Base-by-base conservation (phyloP, 202 grass and related monocot genomes). In the Zizania palustris region DNA sequence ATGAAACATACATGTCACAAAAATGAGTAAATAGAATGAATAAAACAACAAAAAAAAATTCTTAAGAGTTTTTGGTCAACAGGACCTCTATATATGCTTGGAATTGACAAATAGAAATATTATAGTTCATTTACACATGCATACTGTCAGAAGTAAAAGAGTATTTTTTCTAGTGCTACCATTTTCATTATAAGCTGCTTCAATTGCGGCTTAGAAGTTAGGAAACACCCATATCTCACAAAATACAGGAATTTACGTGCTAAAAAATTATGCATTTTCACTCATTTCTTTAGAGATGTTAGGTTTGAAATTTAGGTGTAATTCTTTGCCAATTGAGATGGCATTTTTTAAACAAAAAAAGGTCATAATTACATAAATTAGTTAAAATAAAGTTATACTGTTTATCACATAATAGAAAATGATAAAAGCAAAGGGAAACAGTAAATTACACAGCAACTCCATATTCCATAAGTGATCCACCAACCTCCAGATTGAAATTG, bases 401-500 rank as follows among this genome's bases (percentile, higher is more conserved):
- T 39, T 71, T 33, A 73, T 4, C 45, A 72, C 59, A 65, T 35
- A 3, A 22, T 65, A 16, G 15, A 74, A 65, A 7, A 64, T 57
- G 10, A 35, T 35, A 73, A 33, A 72, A 69, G 35, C 35, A 83
- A 80, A 73, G 12, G 37, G 51, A 54, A 74, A 69, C n/a, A 12
- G 8, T 69, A 28, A 79, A 28, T 75, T 3, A 63, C 41, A 45
- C 20, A 19, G 51, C 7, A 71, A 83, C 38, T 63, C 60, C 43
- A 54, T 37, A 83, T 33, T 63, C 60, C 43, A 54, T 37, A 66
- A 86, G 63, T 69, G 54, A 87, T 39, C 63, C 73, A 89, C 81
- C 73, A 84, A 93, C 93, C 93, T 97, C 80, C 69, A 79, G 71
- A 78, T 54, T 73, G 61, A 87, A 89, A 75, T 83, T 74, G 82